phyloP scores from a whole-genome alignment of 2,329 filamentous ascomycete genomes.

The Fusarium duplospermum region DNA sequence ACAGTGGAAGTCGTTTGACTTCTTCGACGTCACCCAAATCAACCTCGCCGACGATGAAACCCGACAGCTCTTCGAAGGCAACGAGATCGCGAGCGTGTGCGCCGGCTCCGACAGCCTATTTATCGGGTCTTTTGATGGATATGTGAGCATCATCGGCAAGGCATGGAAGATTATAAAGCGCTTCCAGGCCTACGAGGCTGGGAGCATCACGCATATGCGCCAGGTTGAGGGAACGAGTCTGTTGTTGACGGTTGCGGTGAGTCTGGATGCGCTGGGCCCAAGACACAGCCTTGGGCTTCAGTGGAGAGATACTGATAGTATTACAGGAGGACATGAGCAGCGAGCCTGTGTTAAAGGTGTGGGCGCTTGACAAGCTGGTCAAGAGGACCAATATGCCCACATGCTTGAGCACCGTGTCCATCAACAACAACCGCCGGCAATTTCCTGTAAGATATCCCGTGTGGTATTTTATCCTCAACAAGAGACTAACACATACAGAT shows the following conservation, averaged over 20 bases:
- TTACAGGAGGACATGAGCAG: conserved; percentile 82
- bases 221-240: conserved; percentile 89
- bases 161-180: conserved; percentile 87
- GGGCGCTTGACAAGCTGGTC: conserved; percentile 92
- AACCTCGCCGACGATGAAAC: conserved; percentile 83
- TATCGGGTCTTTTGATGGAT: conserved; percentile 85
- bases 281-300: not conserved
- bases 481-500: conserved; percentile 61
- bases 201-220: conserved; percentile 88
- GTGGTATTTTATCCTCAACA: rapidly evolving
- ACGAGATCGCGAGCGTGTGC: conserved; percentile 84
- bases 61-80: conserved; percentile 82
- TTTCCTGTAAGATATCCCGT: conserved; percentile 75
- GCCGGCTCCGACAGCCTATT: conserved; percentile 92
- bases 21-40: conserved; percentile 94
- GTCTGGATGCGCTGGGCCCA: conserved; percentile 29
- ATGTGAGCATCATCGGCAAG: conserved; percentile 87
- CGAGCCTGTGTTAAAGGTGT: conserved; percentile 94
- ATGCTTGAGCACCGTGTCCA: conserved; percentile 85
- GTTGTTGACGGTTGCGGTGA: conserved; percentile 81
- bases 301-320: conserved; percentile 14
- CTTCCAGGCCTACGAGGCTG: conserved; percentile 87
- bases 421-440: conserved; percentile 90
- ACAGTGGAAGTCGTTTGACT: conserved; percentile 99
- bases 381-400: conserved; percentile 93